Conservation (phyloP, 768 basidiomycete genomes). For the Collybiopsis confluens region DNA sequence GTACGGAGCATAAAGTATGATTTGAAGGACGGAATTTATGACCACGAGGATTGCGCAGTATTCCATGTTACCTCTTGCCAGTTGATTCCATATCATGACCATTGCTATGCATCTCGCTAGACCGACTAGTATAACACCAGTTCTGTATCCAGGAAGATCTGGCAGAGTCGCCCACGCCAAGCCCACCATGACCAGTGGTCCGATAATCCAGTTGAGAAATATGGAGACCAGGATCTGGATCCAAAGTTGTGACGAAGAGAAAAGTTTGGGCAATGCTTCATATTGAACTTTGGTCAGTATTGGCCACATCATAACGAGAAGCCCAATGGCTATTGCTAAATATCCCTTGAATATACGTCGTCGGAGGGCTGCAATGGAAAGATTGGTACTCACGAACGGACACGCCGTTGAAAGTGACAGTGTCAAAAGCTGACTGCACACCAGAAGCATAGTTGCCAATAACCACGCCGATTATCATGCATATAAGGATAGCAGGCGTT, state of each 20-base stretch:
- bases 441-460: slow-evolving; percentile 64
- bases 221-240: too few species aligned
- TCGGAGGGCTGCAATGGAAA: slow-evolving; percentile 79
- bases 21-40: slow-evolving; percentile 76
- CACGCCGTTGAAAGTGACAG: slow-evolving; percentile 60
- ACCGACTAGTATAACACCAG: slow-evolving; percentile 82
- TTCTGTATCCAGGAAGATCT: slow-evolving; percentile 68
- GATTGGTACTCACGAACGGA: slow-evolving; percentile 66
- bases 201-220: too few species aligned
- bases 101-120: slow-evolving; percentile 68
- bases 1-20: slow-evolving; percentile 68
- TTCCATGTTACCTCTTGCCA: slow-evolving; percentile 64
- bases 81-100: slow-evolving; percentile 81
- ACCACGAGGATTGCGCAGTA: slow-evolving; percentile 81
- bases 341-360: too few species aligned
- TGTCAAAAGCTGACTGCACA: slow-evolving; percentile 60
- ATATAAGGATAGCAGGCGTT: slow-evolving; percentile 53
- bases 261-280: too few species aligned
- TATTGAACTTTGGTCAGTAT: too few species aligned
- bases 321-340: too few species aligned
- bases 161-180: slow-evolving; percentile 87
- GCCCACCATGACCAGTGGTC: too few species aligned
- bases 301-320: too few species aligned
- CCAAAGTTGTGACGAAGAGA: too few species aligned
- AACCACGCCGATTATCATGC: slow-evolving; percentile 73